Evolutionary conservation across 192 early-diverging fungal genomes (phyloP), one percentile per base, ranked within the genome.

Genomic region (Pecoramyces ruminantium): DNA sequence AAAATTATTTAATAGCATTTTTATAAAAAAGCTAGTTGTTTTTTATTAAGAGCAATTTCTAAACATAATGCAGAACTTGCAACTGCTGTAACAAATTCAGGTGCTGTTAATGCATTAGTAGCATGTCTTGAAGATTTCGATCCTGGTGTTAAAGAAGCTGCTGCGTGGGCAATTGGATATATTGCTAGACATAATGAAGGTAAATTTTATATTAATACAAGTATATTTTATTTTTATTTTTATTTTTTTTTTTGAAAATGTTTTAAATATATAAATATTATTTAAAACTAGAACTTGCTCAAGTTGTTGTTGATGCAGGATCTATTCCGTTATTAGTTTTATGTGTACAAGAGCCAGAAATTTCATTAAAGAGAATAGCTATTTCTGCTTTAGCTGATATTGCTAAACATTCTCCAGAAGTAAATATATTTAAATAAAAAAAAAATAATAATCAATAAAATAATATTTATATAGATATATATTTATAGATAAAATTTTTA

Each of bases 51-150:
- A 30, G 87, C 89, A 13, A 86, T 90, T 29, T 85, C 89, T 15
- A 88, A 88, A 81, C 89, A 90, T 81, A 88, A 87, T 17, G 84
- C 89, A 11, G 87, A 88, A 29, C 84, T 89, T 38, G 87, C 89
- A 21, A 87, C 87, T 51, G 80, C 86, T 3, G 89, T 89, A 15
- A 86, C 88, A 34, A 86, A 89, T 38, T 85, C 87, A 25, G 88
- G 88, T 5, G 89, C 89, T 2, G 79, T 90, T 21, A 85, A 82
- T 25, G 87, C 89, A 4, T 83, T 90, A 29, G 86, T 88, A 16
- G 83, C 82, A 39, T 90, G 89, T 80, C 80, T 90, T 38, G 88
- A 90, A 83, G 89, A 90, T 83, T 89, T 90, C 83, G 89, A 90
- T 84, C 88, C 89, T 14, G 86, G 87, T 16, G 89, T 90, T 77